phyloP scores from a whole-genome alignment of 371 early-diverging fungal genomes.

The Rhizopus delemar region DNA sequence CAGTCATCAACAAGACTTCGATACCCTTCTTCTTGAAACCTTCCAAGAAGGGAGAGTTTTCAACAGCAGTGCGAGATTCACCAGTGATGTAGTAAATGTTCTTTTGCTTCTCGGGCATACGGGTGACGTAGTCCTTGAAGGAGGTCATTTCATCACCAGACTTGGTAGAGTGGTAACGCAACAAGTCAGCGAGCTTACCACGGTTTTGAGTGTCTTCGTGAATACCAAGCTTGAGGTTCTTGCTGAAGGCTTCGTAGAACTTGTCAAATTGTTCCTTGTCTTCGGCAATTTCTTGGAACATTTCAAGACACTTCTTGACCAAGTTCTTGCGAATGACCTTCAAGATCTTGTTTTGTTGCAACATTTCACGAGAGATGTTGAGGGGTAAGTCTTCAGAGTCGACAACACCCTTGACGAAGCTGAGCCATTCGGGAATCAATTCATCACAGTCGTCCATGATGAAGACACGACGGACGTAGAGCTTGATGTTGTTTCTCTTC shows the following conservation, averaged over 20 bases:
- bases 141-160: conserved; percentile 62
- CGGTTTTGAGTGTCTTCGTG: conserved; percentile 69
- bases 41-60: conserved; percentile 98
- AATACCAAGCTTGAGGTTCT: conserved; percentile 78
- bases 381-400: conserved; percentile 87
- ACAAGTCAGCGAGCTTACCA: conserved; percentile 69
- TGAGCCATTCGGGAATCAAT: conserved; percentile 65
- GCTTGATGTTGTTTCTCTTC: conserved; percentile 77
- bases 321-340: conserved; percentile 81
- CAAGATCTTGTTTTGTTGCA: conserved; percentile 79
- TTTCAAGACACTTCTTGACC: conserved; percentile 79
- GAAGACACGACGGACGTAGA: conserved; percentile 86
- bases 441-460: conserved; percentile 83
- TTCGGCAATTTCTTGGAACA: conserved; percentile 70
- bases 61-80: conserved; percentile 91
- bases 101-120: conserved; percentile 82
- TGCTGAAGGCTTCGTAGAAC: conserved; percentile 75
- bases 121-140: conserved; percentile 78
- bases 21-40: conserved; percentile 97
- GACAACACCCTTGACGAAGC: conserved; percentile 75
- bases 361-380: conserved; percentile 88
- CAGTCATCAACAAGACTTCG: conserved; percentile 94
- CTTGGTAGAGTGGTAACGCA: conserved; percentile 76
- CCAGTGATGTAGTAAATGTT: conserved; percentile 98
- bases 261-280: conserved; percentile 73